These are phyloP conservation scores for Aurantiochytrium sp. DNA, from an alignment of 108 stramenopile genomes.

Conservation along the genomic window DNA sequence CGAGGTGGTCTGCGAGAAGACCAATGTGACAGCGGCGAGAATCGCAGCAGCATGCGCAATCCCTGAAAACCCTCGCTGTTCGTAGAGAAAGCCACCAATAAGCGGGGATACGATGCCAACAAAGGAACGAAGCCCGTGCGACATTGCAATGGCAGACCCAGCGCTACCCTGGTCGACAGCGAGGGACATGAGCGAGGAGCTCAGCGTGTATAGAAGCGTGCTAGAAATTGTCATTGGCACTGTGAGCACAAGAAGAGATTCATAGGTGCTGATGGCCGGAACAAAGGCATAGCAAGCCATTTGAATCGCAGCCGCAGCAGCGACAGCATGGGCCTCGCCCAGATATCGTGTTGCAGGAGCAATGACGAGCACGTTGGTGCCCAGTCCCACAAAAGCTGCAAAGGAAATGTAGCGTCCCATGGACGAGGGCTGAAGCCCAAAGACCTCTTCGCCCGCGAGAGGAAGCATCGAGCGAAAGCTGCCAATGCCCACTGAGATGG, in stretches of 20 bases:
- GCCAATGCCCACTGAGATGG: background rate
- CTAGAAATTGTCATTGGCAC: background rate
- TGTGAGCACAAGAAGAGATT: background rate
- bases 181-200: background rate
- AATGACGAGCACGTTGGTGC: background rate
- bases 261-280: background rate
- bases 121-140: background rate
- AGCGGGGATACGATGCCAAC: conserved; percentile 4
- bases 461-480: background rate
- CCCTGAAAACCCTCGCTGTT: background rate
- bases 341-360: background rate
- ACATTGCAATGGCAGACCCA: background rate
- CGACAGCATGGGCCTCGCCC: background rate
- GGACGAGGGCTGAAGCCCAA: background rate
- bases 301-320: background rate
- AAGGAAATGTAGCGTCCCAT: background rate
- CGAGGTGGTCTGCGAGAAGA: background rate
- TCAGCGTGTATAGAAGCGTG: background rate
- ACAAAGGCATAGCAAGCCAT: background rate
- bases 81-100: background rate
- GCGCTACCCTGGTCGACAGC: background rate
- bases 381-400: background rate
- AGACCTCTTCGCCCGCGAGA: background rate
- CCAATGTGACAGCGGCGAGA: background rate
- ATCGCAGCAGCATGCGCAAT: background rate